A percentile compares a stretch with the other conserved stretches of the same genome.
Conservation (phyloP, 2,329 filamentous ascomycete species). For the Ophiostoma ulmi region DNA sequence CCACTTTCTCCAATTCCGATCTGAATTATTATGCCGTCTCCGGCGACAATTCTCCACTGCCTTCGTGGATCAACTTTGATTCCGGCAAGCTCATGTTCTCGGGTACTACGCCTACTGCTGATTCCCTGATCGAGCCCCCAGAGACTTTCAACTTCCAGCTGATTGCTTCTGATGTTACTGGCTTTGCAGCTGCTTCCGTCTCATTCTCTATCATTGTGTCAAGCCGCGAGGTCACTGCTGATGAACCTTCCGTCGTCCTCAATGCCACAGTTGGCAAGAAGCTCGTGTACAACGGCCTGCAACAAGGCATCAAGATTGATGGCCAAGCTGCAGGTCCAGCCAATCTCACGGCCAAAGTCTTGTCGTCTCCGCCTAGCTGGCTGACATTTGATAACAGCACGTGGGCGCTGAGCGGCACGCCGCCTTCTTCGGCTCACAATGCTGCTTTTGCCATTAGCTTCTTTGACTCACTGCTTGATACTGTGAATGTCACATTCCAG, state of each 20-base stretch:
- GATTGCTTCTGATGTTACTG: slow-evolving; percentile 73
- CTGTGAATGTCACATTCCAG: slow-evolving; percentile 51
- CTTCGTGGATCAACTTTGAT: slow-evolving; percentile 80
- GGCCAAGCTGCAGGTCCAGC: slow-evolving; percentile 42
- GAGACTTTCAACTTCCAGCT: slow-evolving; percentile 68
- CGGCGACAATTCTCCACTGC: slow-evolving; percentile 71
- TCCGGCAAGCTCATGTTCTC: slow-evolving; percentile 58
- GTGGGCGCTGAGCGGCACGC: slow-evolving; percentile 59
- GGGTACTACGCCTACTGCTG: slow-evolving; percentile 62
- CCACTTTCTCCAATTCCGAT: slow-evolving; percentile 58
- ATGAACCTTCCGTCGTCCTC: slow-evolving; percentile 50
- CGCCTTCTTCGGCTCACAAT: slow-evolving; percentile 53
- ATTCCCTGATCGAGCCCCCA: slow-evolving; percentile 59
- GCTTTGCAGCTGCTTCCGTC: slow-evolving; percentile 63
- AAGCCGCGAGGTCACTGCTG: slow-evolving; percentile 62
- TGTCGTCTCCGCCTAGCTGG: slow-evolving; percentile 59
- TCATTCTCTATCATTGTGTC: slow-evolving; percentile 69
- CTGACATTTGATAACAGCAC: slow-evolving; percentile 58
- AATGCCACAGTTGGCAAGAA: slow-evolving; percentile 51
- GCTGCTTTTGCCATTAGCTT: slow-evolving; percentile 59
- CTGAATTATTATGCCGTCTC: slow-evolving; percentile 74
- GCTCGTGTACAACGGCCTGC: slow-evolving; percentile 51
- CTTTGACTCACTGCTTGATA: slow-evolving; percentile 55
- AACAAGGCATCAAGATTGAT: slow-evolving; percentile 53
- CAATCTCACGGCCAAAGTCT: slow-evolving; percentile 42